Percentiles rank a stretch among this genome's conserved stretches.
phyloP scores from a whole-genome alignment of 768 basidiomycete species.

The Rhizopogon vulgaris region DNA sequence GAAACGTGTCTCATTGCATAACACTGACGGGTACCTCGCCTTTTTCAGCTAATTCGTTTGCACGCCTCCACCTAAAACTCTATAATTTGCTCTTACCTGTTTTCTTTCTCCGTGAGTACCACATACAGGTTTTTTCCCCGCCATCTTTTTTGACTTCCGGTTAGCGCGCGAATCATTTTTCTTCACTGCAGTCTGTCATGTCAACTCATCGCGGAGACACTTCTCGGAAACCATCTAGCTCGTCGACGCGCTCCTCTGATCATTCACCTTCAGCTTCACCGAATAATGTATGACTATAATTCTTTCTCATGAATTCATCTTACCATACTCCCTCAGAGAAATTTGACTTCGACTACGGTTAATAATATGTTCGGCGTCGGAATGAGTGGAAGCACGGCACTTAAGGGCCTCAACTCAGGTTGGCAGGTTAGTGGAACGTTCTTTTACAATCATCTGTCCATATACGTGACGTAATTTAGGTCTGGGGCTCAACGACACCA shows the following conservation, averaged over 20 bases:
- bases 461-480: conserved; percentile 31
- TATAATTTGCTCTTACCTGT: conserved; percentile 25
- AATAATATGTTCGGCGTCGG: conserved; percentile 49
- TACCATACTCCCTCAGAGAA: conserved; percentile 32
- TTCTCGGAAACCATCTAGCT: conserved; percentile 63
- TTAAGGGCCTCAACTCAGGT: conserved; percentile 52
- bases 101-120: conserved; percentile 22
- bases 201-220: conserved; percentile 33
- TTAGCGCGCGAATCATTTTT: conserved; percentile 24
- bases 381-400: conserved; percentile 38
- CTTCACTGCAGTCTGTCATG: conserved; percentile 18
- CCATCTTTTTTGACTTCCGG: conserved; percentile 14
- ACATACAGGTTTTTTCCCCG: conserved; percentile 4
- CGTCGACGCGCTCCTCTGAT: conserved; percentile 57
- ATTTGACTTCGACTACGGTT: conserved; percentile 34
- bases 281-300: conserved; percentile 40
- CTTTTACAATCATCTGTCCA: conserved; percentile 2
- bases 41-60: conserved; percentile 32
- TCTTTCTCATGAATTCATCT: conserved; percentile 1
- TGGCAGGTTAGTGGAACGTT: conserved; percentile 52
- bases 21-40: conserved; percentile 15
- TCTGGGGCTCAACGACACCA: conserved; percentile 50
- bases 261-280: conserved; percentile 62
- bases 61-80: conserved; percentile 20
- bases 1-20: conserved; percentile 17